Base-by-base conservation (phyloP, 768 basidiomycete genomes). In the Amanita polypyramis region DNA sequence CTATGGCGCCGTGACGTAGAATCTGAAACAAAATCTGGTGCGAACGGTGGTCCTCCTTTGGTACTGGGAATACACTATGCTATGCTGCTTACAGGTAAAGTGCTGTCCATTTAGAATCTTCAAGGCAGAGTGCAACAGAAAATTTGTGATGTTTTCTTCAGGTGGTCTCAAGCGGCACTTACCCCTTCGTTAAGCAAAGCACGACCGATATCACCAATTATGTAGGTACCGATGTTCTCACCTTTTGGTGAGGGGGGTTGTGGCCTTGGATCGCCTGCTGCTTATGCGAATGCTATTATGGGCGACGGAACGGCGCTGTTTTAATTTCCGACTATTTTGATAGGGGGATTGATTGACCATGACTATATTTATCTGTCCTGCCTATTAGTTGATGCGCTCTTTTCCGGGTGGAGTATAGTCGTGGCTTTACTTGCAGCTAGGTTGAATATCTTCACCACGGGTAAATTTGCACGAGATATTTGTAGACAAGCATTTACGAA, bases 41-140 rank as follows among this genome's bases (percentile, higher is more conserved):
- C 3, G n/a, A 6, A 55, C 45, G n/a, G 54, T 68, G 29, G 64
- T 74, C n/a, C 61, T 73, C 48, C 59, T 75, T 10, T 72, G 73
- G 2, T 72, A 49, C 59, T 73, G 10, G 69, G 69, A 0, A 64
- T 76, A 35, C 66, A 75, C 7, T 78, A 72, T 58, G 76, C 77
- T 9, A 72, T 71, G 12, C 60, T 72, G 25, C 75, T 76, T 2
- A 51, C 65, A 25, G 74, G 74, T 71, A 20, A 20, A 64, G 49
- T 6, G 12, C 30, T 45, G 12, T 20, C 9, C 12, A 21, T 25
- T 20, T 41, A 4, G 23, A 19, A 19, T 33, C 50, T 8, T 23
- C n/a, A n/a, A n/a, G 19, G 4, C 21, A 10, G 2, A 7, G 14
- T 17, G 23, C 30, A 19, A 2, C 37, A 67, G 70, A 63, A n/a